Evolutionary conservation across 805 yeast genomes (phyloP), one percentile per base, ranked within the genome.

Genomic region (Candida nonsorbophila): DNA sequence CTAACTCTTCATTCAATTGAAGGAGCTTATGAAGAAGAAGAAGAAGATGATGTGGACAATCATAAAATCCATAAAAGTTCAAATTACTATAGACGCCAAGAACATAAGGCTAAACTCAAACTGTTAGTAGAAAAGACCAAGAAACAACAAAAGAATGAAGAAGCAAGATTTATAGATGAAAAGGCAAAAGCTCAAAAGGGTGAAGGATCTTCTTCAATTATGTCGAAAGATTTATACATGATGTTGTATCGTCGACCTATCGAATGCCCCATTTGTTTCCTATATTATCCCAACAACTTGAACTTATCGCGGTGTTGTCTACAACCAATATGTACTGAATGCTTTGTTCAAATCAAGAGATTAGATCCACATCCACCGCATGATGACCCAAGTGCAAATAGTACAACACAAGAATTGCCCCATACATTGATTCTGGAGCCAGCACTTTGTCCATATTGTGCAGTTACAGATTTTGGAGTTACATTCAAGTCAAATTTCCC

Each of bases 231-330:
- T 34, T 55, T 81, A 32, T 65, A 76, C 32, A 56, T 80, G 27
- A 55, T 67, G 32, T 58, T 90, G 13, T 90, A 90, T 59, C 61
- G 75, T 30, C 60, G 74, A 33, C 76, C 85, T 3, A 58, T 69
- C 17, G 98, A 92, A 47, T 90, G 98, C 52, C 97, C 98, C 7
- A 90, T 90, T 40, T 90, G 98, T 51, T 90, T 90, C 51, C 67
- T 92, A 7, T 84, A 72, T 49, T 87, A 80, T 55, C 97, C 97
- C 1, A 67, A 72, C 16, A 73, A 76, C 44, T 55, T 88, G 37
- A 92, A 92, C 58, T 54, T 71, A 30, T 80, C 95, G 6, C 68
- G 94, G 25, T 90, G 98, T 55, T 90, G 98, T 53, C 72, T 74
- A 28, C 97, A 90, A 53, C 88, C 94, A 2, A 87, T 90, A 13